Evolutionary conservation across 108 stramenopile genomes (phyloP).

Genomic region (Licmophora abbreviata): DNA sequence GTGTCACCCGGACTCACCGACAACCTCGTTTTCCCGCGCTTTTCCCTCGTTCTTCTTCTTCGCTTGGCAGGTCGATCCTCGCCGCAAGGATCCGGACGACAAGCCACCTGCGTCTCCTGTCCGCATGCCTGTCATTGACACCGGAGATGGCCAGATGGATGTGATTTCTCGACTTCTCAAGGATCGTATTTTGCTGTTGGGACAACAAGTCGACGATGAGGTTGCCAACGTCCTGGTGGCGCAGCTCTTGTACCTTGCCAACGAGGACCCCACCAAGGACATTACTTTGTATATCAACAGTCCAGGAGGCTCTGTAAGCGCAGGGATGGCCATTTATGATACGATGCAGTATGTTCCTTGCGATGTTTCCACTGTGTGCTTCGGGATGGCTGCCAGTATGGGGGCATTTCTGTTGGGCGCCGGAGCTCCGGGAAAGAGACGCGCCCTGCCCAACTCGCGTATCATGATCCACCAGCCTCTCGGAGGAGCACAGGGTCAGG

Average conservation of each 20-base stretch:
- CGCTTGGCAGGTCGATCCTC: slow-evolving; percentile 76
- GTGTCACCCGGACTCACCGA: no score
- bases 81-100: slow-evolving; percentile 76
- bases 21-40: no score
- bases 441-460: slow-evolving; percentile 86
- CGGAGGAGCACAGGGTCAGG: slow-evolving; percentile 94
- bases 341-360: slow-evolving; percentile 97
- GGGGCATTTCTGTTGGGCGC: slow-evolving; percentile 94
- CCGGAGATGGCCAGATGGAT: slow-evolving; percentile 82
- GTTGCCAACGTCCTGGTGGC: slow-evolving; percentile 91
- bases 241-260: slow-evolving; percentile 90
- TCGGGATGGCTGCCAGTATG: slow-evolving; percentile 97
- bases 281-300: slow-evolving; percentile 96
- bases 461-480: slow-evolving; percentile 99
- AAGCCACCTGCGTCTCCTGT: slow-evolving; percentile 32
- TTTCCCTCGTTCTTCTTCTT: no score
- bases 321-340: slow-evolving; percentile 95
- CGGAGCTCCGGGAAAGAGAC: slow-evolving; percentile 83
- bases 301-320: slow-evolving; percentile 84
- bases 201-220: slow-evolving; percentile 89
- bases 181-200: slow-evolving; percentile 89
- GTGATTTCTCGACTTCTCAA: slow-evolving; percentile 89
- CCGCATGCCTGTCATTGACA: slow-evolving; percentile 66
- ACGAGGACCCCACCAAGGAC: slow-evolving; percentile 89
- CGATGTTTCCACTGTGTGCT: slow-evolving; percentile 92